Evolutionary conservation across 495 filamentous ascomycete genomes (phyloP).

Genomic region (Penicillium nucicola): DNA sequence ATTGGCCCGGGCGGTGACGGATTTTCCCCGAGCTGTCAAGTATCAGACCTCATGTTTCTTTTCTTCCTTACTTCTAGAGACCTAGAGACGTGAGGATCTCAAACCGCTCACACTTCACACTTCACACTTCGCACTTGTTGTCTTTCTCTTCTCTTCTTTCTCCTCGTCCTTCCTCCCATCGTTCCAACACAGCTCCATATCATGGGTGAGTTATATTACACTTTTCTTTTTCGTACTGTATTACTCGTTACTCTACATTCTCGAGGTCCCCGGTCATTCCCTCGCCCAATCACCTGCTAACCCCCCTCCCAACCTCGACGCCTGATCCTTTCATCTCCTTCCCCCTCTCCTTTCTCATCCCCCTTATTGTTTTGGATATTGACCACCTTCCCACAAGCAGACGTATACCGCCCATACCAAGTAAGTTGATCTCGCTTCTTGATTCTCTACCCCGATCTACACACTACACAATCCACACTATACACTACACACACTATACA

Average conservation of each 20-base stretch:
- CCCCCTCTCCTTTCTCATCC: conserved; percentile 14
- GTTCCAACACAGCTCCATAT: conserved; percentile 11
- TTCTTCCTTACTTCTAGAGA: background rate
- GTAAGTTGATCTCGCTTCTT: conserved; percentile 37
- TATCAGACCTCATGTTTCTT: conserved; percentile 8
- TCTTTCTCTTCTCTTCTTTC: conserved; percentile 23
- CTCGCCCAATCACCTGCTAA: conserved; percentile 19
- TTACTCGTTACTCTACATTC: conserved; percentile 24
- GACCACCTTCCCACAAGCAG: conserved; percentile 34
- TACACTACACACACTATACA: background rate
- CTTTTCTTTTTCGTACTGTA: conserved; percentile 18
- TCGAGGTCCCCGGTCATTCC: conserved; percentile 21
- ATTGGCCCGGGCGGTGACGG: conserved; percentile 5
- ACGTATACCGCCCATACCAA: conserved; percentile 55
- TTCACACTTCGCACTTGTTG: conserved; percentile 4
- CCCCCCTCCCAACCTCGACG: conserved; percentile 24
- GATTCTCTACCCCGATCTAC: background rate
- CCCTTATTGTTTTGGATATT: conserved; percentile 24
- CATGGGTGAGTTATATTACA: conserved; percentile 29
- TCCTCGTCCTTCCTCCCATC: conserved; percentile 2
- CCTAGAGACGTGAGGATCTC: background rate
- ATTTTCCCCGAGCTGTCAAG: conserved; percentile 4
- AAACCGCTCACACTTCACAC: background rate
- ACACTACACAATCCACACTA: background rate
- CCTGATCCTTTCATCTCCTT: conserved; percentile 24